These are phyloP conservation scores for Phragmites australis DNA, from an alignment of 176 grass and related monocot genomes.

Conservation along the genomic window DNA sequence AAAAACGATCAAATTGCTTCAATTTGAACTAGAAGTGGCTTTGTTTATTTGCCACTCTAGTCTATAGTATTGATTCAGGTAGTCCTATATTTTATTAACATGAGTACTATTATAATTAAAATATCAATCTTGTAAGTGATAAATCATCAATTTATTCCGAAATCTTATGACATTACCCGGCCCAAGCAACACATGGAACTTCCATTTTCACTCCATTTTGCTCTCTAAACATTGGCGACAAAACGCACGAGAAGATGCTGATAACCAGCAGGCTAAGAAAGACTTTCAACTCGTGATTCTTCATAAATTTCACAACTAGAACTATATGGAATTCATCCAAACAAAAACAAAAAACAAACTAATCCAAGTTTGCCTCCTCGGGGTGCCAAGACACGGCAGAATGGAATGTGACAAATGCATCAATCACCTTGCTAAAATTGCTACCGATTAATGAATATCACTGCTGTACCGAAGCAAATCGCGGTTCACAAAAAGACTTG, in stretches of 20 bases:
- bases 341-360: background rate
- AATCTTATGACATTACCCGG: background rate
- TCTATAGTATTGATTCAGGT: too few relatives aligned
- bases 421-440: background rate
- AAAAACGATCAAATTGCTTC: background rate
- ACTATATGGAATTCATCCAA: too few relatives aligned
- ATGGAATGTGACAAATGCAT: background rate
- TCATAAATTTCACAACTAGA: too few relatives aligned
- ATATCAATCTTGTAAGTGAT: too few relatives aligned
- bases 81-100: too few relatives aligned
- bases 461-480: background rate
- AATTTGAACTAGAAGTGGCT: too few relatives aligned
- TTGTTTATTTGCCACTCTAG: too few relatives aligned
- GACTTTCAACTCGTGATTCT: too few relatives aligned
- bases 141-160: too few relatives aligned
- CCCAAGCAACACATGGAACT: background rate
- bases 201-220: background rate
- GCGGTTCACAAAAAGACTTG: background rate
- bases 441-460: background rate
- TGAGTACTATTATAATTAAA: too few relatives aligned
- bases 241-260: background rate
- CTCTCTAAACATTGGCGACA: background rate
- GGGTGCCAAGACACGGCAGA: background rate
- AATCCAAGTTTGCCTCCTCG: background rate
- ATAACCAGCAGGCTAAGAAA: background rate